Percentiles rank a stretch among this genome's conserved stretches.
Evolutionary conservation across 257 asterid genomes (phyloP).

Genomic region (Perilla frutescens): DNA sequence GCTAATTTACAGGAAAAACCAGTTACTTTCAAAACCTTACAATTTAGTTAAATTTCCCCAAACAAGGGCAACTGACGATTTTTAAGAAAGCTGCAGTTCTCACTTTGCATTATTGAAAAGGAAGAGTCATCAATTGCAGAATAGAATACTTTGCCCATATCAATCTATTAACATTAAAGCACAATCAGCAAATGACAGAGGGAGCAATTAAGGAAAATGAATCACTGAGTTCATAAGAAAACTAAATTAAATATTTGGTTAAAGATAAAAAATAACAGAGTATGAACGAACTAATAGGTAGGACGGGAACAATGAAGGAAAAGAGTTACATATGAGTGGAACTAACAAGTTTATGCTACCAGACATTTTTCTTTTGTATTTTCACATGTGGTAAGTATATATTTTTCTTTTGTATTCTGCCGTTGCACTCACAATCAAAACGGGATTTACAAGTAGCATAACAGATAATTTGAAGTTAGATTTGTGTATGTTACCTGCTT

Average conservation of each 20-base stretch:
- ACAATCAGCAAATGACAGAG: background rate
- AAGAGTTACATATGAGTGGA: background rate
- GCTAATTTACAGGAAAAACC: background rate
- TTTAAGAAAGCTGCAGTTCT: background rate
- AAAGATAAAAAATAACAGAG: slow-evolving; percentile 4
- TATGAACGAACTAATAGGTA: background rate
- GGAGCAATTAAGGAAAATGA: no score
- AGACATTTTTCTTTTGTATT: background rate
- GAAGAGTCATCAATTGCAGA: no score
- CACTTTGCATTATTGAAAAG: no score
- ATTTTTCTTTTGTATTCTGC: background rate
- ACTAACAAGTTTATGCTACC: background rate
- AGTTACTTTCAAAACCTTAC: background rate
- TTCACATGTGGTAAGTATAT: background rate
- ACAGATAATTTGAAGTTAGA: slow-evolving; percentile 16
- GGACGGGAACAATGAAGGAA: background rate
- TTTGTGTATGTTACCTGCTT: slow-evolving; percentile 47
- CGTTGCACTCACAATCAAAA: background rate
- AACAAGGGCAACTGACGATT: background rate
- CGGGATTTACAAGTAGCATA: background rate
- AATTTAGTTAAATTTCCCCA: background rate
- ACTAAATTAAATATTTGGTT: background rate
- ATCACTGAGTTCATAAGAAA: background rate
- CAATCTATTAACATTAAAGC: background rate
- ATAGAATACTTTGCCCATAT: no score